Evolutionary conservation across 257 asterid genomes (phyloP).

Genomic region (Jaltomata sinuosa): DNA sequence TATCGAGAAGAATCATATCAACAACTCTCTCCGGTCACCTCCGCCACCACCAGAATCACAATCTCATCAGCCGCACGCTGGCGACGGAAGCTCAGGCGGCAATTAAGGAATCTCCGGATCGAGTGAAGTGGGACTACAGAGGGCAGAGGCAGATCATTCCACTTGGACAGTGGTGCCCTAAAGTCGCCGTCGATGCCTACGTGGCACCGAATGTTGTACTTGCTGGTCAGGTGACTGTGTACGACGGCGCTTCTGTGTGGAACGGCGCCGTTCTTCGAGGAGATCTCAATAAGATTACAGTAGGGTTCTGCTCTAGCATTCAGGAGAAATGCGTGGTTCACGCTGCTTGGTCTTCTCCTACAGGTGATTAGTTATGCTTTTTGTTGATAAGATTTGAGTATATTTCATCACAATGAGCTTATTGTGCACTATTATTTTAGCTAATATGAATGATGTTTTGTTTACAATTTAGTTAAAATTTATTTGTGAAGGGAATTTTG

Average conservation of each 20-base stretch:
- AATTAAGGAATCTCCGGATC: conserved; percentile 52
- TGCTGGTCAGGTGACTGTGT: conserved; percentile 91
- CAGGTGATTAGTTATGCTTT: conserved; percentile 33
- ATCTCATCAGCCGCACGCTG: conserved; percentile 27
- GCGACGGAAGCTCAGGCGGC: conserved; percentile 37
- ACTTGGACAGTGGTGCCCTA: conserved; percentile 84
- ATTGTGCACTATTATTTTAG: neutral
- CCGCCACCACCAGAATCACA: neutral
- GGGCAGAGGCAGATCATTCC: conserved; percentile 81
- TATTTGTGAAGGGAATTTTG: neutral
- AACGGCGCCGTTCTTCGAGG: conserved; percentile 75
- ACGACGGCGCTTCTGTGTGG: conserved; percentile 90
- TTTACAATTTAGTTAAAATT: neutral
- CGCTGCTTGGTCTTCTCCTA: conserved; percentile 92
- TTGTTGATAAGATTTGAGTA: neutral
- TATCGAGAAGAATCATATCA: conserved; percentile 49
- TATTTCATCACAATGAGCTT: neutral
- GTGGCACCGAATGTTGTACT: conserved; percentile 91
- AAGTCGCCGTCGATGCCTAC: conserved; percentile 82
- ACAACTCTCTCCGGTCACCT: conserved; percentile 22
- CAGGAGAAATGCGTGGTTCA: conserved; percentile 81
- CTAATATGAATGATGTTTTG: neutral
- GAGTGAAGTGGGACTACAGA: conserved; percentile 86
- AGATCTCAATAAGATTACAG: conserved; percentile 74
- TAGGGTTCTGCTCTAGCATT: conserved; percentile 79